A percentile compares a stretch with the other conserved stretches of the same genome.
Conservation (phyloP, 768 basidiomycete genomes). For the Leccinum variicolor region DNA sequence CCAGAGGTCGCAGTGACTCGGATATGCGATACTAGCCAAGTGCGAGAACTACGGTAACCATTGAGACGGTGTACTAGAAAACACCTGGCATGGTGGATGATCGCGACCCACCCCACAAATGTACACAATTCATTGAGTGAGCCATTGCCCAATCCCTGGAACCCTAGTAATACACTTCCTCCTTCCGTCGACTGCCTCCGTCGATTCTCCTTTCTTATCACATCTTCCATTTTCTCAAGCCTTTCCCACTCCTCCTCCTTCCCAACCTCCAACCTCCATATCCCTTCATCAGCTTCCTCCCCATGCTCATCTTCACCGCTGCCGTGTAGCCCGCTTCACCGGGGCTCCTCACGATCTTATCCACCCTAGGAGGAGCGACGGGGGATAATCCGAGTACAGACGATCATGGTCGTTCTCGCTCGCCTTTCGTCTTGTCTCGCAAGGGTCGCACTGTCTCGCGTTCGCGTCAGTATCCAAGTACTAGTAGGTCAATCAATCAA, state of each 20-base stretch:
- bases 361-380: constrained; percentile 47
- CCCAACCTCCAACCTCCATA: constrained; percentile 36
- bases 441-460: constrained; percentile 37
- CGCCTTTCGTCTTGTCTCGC: constrained; percentile 23
- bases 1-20: too few species aligned
- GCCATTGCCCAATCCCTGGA: too few species aligned
- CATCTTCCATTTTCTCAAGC: constrained; percentile 26
- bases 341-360: constrained; percentile 47
- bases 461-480: constrained; percentile 3
- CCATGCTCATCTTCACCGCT: constrained; percentile 53
- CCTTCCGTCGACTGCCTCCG: constrained; percentile 7
- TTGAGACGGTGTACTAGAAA: too few species aligned
- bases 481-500: too few species aligned
- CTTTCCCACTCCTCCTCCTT: constrained; percentile 21
- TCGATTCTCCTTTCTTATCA: constrained; percentile 31
- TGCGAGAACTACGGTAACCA: too few species aligned
- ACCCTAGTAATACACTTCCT: too few species aligned
- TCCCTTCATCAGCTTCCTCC: constrained; percentile 43
- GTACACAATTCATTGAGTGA: too few species aligned
- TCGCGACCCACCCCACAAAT: too few species aligned
- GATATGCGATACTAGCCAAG: too few species aligned
- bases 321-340: constrained; percentile 73
- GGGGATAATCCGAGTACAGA: constrained; percentile 39
- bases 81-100: too few species aligned
- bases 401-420: constrained; percentile 44